phyloP scores from a whole-genome alignment of 768 basidiomycete genomes.

The Pilatotrama ljubarskyi region DNA sequence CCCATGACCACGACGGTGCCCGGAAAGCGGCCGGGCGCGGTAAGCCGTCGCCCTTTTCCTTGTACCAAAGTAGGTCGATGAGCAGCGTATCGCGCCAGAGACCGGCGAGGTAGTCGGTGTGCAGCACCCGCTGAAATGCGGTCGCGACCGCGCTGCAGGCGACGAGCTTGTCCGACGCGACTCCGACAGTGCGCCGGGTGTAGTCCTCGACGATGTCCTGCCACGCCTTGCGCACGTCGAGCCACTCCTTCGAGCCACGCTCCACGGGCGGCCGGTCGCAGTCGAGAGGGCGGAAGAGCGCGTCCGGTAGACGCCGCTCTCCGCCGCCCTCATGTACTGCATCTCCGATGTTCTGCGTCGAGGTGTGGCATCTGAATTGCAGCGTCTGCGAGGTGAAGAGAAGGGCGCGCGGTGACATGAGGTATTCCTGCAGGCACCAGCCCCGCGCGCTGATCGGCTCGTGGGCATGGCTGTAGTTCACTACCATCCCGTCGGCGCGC shows the following conservation, averaged over 20 bases:
- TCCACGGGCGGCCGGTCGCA: too few species aligned
- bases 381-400: not conserved
- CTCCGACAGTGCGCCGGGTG: not conserved
- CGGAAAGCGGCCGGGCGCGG: not conserved
- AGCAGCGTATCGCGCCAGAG: not conserved
- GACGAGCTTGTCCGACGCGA: not conserved
- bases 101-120: not conserved
- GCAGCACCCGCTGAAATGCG: not conserved
- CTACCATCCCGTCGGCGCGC: too few species aligned
- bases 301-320: not conserved
- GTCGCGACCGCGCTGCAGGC: not conserved
- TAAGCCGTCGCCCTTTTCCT: not conserved
- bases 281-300: not conserved
- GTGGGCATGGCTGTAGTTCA: too few species aligned
- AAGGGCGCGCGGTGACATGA: not conserved
- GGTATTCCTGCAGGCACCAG: not conserved
- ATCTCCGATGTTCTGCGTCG: not conserved
- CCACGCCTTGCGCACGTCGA: not conserved
- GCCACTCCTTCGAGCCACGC: not conserved
- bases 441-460: too few species aligned
- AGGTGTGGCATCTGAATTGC: not conserved
- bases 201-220: not conserved
- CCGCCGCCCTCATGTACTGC: not conserved
- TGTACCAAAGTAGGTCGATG: not conserved
- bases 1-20: not conserved